Conservation (phyloP, 805 yeast genomes). For the Ogataea saltuana region DNA sequence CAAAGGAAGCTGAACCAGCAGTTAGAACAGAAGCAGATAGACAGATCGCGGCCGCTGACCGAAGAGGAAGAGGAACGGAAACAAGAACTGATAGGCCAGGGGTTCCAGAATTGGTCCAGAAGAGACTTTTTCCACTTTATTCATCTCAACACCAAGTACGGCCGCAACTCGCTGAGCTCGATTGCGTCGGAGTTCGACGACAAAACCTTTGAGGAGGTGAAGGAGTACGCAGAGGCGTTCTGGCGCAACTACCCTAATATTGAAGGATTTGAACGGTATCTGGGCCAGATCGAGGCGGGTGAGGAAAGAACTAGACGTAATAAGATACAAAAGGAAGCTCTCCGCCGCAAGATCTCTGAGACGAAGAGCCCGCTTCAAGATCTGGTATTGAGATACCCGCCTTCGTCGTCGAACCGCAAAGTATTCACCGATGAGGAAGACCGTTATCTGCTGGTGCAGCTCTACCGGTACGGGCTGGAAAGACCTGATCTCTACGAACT, state of each 20-base stretch:
- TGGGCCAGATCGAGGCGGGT: constrained; percentile 81
- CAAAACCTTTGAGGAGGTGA: constrained; percentile 77
- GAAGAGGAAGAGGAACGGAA: constrained; percentile 75
- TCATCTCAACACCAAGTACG: constrained; percentile 70
- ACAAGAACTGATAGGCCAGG: constrained; percentile 58
- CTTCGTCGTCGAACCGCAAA: constrained; percentile 54
- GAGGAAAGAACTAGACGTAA: constrained; percentile 74
- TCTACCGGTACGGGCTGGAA: constrained; percentile 80
- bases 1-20: constrained; percentile 27
- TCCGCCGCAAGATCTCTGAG: constrained; percentile 70
- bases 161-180: constrained; percentile 68
- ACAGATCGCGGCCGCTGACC: constrained; percentile 75
- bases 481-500: constrained; percentile 75
- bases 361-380: constrained; percentile 76
- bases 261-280: constrained; percentile 85
- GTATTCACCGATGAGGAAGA: constrained; percentile 89
- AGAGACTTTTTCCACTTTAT: constrained; percentile 86
- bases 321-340: constrained; percentile 72
- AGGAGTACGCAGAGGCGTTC: constrained; percentile 73
- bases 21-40: constrained; percentile 71
- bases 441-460: constrained; percentile 76
- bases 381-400: constrained; percentile 68
- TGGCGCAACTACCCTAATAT: constrained; percentile 79
- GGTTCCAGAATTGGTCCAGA: constrained; percentile 82
- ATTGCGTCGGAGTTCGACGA: constrained; percentile 82